Evolutionary conservation across 2,329 filamentous ascomycete genomes (phyloP), one percentile per base, ranked within the genome.

Genomic region (Akanthomyces muscarius): DNA sequence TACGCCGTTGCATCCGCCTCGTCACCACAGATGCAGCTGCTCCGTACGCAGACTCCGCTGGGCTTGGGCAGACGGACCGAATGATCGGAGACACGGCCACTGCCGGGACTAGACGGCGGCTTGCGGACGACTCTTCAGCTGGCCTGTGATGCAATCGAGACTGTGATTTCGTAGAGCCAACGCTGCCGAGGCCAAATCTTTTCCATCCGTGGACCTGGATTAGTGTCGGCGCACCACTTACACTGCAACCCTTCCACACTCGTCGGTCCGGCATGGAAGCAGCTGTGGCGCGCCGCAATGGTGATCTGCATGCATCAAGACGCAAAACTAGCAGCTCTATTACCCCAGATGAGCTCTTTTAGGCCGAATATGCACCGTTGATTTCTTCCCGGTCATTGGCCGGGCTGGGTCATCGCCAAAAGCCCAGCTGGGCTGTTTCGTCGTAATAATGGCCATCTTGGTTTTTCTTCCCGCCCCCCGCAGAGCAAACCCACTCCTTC

Each of bases 251-350:
- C 42, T 36, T 21, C 45, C 30, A 42, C 45, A 48, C 23, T 8
- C 45, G 58, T 61, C 58, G 58, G 58, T 45, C 58, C 58, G 58
- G 38, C n/a, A 61, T 61, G 18, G 47, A 30, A 5, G 23, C 38
- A 28, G 4, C 18, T 33, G 6, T 25, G 47, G 25, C 25, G 16
- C 28, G 21, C 16, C 41, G 13, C 45, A 42, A 10, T 30, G 47
- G 10, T n/a, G 57, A 60, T 52, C 57, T 52, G 36, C 47, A 51
- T 60, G 47, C 4, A 33, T 23, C 25, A 25, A 36, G 25, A 33
- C 33, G 16, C 5, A 2, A 10, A 57, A 48, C 18, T 18, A 7
- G 18, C 28, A 33, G 23, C 48, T 44, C 13, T n/a, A 28, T 36
- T 60, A 42, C 47, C 47, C 57, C 48, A 51, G 57, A 42, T 33